Evolutionary conservation across 2,329 filamentous ascomycete species (phyloP).

Genomic region (Aspergillus pseudotamarii): DNA sequence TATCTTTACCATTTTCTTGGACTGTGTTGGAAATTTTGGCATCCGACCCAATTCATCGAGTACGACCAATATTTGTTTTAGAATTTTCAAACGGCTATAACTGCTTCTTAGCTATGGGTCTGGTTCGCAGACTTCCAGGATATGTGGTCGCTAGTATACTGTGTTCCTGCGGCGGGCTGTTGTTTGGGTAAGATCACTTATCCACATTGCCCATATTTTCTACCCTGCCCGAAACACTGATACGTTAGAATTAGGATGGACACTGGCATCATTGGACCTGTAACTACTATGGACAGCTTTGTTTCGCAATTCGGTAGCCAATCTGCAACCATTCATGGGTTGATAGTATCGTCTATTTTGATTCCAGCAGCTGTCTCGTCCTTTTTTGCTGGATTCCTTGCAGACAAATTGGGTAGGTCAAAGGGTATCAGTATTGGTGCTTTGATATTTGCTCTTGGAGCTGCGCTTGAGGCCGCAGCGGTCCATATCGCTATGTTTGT

Average conservation of each 20-base stretch:
- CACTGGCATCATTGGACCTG: conserved; percentile 61
- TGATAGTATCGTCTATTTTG: conserved; percentile 63
- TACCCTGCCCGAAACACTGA: not conserved
- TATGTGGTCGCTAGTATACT: conserved; percentile 24
- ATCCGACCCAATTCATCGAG: too few relatives aligned
- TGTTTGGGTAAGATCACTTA: conserved; percentile 20
- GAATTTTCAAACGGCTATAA: not conserved
- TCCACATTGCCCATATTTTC: not conserved
- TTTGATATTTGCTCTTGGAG: conserved; percentile 57
- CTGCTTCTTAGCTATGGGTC: conserved; percentile 6
- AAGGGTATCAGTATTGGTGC: conserved; percentile 54
- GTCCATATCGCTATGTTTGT: conserved; percentile 56
- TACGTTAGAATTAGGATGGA: conserved; percentile 34
- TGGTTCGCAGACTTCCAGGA: conserved; percentile 16
- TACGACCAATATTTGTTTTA: too few relatives aligned
- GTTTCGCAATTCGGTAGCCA: conserved; percentile 52
- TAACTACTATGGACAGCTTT: conserved; percentile 62
- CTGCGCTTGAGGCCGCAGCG: conserved; percentile 55
- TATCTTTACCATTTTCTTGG: not conserved
- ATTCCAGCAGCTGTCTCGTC: conserved; percentile 61
- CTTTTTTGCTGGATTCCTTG: conserved; percentile 59
- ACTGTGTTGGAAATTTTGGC: not conserved
- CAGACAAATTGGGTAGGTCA: conserved; percentile 55
- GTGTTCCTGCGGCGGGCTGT: conserved; percentile 22
- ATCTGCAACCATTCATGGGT: conserved; percentile 57